Evolutionary conservation across 768 basidiomycete genomes (phyloP).

Genomic region (Lentinula guzmanii): DNA sequence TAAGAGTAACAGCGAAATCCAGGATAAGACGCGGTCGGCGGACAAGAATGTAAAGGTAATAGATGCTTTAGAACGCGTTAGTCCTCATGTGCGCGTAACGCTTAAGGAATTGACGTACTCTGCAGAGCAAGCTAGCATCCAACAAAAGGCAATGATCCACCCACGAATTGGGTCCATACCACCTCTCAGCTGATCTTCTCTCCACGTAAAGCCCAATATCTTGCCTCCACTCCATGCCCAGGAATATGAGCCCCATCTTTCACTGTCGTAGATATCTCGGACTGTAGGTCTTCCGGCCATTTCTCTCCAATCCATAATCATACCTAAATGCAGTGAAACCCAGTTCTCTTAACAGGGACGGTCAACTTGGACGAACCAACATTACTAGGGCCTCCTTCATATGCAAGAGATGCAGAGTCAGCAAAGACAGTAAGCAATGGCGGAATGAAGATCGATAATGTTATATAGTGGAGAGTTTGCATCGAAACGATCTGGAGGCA

Average conservation of each 20-base stretch:
- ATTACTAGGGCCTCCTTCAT: constrained; percentile 77
- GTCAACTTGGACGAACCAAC: constrained; percentile 46
- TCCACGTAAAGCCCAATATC: constrained; percentile 58
- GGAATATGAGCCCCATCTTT: constrained; percentile 59
- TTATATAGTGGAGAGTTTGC: constrained; percentile 92
- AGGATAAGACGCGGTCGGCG: constrained; percentile 91
- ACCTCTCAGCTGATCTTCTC: constrained; percentile 55
- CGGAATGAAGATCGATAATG: constrained; percentile 76
- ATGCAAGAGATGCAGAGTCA: constrained; percentile 58
- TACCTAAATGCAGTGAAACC: constrained; percentile 38
- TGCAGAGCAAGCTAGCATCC: constrained; percentile 75
- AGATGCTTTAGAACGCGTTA: constrained; percentile 36
- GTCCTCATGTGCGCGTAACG: neutral
- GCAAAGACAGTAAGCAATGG: constrained; percentile 73
- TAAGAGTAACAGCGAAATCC: constrained; percentile 87
- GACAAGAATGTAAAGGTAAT: constrained; percentile 82
- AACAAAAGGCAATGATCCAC: constrained; percentile 87
- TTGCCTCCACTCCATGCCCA: constrained; percentile 81
- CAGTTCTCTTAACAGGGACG: neutral
- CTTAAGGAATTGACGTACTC: constrained; percentile 60
- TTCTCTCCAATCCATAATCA: constrained; percentile 98
- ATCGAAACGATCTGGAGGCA: constrained; percentile 79
- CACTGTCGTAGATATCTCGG: constrained; percentile 54
- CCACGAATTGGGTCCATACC: constrained; percentile 74
- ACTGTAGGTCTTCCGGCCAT: constrained; percentile 84